Evolutionary conservation across 2,329 filamentous ascomycete species (phyloP).

Genomic region (Sphaerulina populicola): DNA sequence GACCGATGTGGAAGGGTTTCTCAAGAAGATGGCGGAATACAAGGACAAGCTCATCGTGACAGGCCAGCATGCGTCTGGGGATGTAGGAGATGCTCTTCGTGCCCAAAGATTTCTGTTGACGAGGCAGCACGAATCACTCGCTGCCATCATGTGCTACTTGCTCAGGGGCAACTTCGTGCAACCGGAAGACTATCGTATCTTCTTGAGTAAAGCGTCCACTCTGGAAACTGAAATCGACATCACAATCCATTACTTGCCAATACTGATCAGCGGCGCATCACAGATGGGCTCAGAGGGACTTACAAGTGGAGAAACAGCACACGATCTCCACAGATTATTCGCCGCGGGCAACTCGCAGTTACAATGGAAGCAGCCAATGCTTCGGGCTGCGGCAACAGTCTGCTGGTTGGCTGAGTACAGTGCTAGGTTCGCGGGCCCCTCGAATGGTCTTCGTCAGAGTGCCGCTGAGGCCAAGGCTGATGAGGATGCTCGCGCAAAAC

Average conservation of each 20-base stretch:
- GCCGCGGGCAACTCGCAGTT: conserved; percentile 58
- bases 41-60: conserved; percentile 67
- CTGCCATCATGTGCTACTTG: conserved; percentile 68
- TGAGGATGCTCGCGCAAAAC: conserved; percentile 56
- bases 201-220: conserved; percentile 60
- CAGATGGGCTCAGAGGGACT: conserved; percentile 64
- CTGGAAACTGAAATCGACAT: conserved; percentile 69
- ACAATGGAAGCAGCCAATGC: conserved; percentile 62
- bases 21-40: conserved; percentile 67
- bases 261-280: conserved; percentile 66
- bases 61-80: conserved; percentile 54
- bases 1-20: conserved; percentile 65
- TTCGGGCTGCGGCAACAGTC: conserved; percentile 68
- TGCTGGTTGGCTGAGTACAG: conserved; percentile 95
- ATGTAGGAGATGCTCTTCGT: conserved; percentile 68
- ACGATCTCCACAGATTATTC: conserved; percentile 60
- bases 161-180: conserved; percentile 67
- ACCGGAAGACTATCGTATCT: conserved; percentile 61
- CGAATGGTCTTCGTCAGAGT: conserved; percentile 37
- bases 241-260: conserved; percentile 72
- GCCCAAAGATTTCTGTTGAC: conserved; percentile 72
- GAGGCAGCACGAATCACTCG: conserved; percentile 82
- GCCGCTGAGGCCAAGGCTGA: conserved; percentile 56
- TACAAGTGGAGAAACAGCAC: conserved; percentile 60
- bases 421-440: conserved; percentile 52